Base-by-base conservation (phyloP, 495 filamentous ascomycete genomes). In the Aspergillus haitiensis region DNA sequence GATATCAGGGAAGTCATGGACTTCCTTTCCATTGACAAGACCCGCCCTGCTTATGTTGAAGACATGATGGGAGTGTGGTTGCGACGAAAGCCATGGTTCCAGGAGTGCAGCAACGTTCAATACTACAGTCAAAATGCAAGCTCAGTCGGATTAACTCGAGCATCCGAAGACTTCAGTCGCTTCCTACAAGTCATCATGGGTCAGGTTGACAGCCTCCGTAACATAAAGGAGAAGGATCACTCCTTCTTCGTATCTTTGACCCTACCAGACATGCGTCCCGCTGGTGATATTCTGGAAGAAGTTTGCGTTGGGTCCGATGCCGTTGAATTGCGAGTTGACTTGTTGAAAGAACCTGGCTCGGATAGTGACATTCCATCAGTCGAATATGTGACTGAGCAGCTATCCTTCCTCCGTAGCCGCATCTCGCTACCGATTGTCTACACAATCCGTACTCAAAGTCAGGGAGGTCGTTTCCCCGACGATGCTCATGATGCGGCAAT, bases 161-260 rank as follows among this genome's bases (percentile, higher is more conserved):
- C 89, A 9, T 82, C 88, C 4, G 80, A 88, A 48, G 92, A 96
- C 69, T 97, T 98, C 67, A 74, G 76, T 16, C 85, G 87, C 21
- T 97, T 98, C 71, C 72, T 96, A 48, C 77, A 77, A 6, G 78
- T 88, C 5, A 86, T 97, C 51, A 88, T 82, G 16, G 92, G 92
- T 16, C 84, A 84, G 59, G 73, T 75, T 5, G 78, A 81, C n/a
- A 84, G 84, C 51, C 78, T 97, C 39, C 75, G 84, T 45, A 71
- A 76, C 2, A 81, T 93, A 44, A 82, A 82, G 71, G 81, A 80
- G 68, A 96, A 92, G 75, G 73, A 82, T 59, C 86, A 88, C 56
- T 91, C 89, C 16, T 98, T 95, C 79, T 99, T 99, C 67, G 88
- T 98, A 48, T 93, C 92, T 31, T 75, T 98, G 53, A 97, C 94